phyloP scores from a whole-genome alignment of 75 land plant species.

The Cunninghamia lanceolata region DNA sequence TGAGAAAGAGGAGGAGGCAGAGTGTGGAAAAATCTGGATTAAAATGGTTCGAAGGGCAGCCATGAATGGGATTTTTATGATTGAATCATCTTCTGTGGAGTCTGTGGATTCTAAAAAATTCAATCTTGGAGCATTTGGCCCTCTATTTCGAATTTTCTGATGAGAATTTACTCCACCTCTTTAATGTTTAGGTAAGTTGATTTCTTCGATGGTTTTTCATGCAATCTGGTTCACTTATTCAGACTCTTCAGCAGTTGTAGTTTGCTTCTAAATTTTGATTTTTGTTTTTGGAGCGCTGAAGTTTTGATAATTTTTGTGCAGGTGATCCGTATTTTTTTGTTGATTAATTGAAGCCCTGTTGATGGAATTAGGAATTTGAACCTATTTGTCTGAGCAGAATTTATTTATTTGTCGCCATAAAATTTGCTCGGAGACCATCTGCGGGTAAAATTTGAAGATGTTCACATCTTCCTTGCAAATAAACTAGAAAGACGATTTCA shows the following conservation, averaged over 20 bases:
- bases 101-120: background rate
- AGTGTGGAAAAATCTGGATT: background rate
- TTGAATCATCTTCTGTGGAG: background rate
- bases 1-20: background rate
- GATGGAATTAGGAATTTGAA: background rate
- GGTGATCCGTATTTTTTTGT: background rate
- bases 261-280: background rate
- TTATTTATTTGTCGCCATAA: background rate
- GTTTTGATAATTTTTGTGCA: background rate
- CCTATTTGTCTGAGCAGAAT: background rate
- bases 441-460: background rate
- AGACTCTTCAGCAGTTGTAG: background rate
- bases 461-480: background rate
- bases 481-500: background rate
- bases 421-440: background rate
- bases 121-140: background rate
- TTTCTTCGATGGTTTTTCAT: background rate
- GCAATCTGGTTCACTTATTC: background rate
- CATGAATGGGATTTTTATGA: background rate
- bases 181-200: background rate
- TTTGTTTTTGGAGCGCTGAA: background rate
- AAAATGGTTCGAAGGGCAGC: background rate
- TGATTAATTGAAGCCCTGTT: background rate
- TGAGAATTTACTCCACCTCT: background rate
- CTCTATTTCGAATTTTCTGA: background rate